Conservation (phyloP, 305 asterid genomes). For the Fraxinus xanthoxyloides region DNA sequence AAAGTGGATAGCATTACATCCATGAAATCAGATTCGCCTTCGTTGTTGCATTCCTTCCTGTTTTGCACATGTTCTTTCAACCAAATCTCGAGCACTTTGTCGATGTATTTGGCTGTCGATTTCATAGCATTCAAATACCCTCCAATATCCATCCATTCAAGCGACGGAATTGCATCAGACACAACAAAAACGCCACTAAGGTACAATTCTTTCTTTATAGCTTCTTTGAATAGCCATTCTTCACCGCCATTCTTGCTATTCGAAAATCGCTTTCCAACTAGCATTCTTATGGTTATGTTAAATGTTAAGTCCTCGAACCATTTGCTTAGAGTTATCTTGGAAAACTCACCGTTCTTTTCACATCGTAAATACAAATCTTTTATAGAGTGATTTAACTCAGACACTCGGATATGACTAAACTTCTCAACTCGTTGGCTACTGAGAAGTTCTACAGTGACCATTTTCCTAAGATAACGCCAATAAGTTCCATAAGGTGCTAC, state of each 20-base stretch:
- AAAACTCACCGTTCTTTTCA: neutral
- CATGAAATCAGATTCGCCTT: conserved; percentile 25
- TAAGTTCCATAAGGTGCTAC: conserved; percentile 37
- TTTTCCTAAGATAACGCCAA: conserved; percentile 41
- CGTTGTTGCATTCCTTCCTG: neutral
- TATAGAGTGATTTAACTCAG: conserved; percentile 23
- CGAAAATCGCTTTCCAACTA: conserved; percentile 32
- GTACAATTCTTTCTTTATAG: conserved; percentile 24
- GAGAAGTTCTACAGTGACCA: conserved; percentile 32
- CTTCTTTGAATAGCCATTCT: conserved; percentile 23
- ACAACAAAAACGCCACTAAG: conserved; percentile 34
- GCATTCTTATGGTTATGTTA: conserved; percentile 28
- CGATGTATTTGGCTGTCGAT: conserved; percentile 24
- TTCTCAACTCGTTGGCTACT: conserved; percentile 29
- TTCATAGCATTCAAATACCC: conserved; percentile 39
- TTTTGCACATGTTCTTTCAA: conserved; percentile 28
- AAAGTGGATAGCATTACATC: conserved; percentile 38
- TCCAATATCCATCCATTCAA: conserved; percentile 46
- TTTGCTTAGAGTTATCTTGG: conserved; percentile 14
- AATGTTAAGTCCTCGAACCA: conserved; percentile 34
- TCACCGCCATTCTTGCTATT: neutral
- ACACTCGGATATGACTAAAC: conserved; percentile 30
- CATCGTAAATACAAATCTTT: conserved; percentile 22
- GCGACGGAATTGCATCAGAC: conserved; percentile 35
- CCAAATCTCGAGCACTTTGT: conserved; percentile 29